Evolutionary conservation across 768 basidiomycete species (phyloP).

Genomic region (Rhizopogon sp.): DNA sequence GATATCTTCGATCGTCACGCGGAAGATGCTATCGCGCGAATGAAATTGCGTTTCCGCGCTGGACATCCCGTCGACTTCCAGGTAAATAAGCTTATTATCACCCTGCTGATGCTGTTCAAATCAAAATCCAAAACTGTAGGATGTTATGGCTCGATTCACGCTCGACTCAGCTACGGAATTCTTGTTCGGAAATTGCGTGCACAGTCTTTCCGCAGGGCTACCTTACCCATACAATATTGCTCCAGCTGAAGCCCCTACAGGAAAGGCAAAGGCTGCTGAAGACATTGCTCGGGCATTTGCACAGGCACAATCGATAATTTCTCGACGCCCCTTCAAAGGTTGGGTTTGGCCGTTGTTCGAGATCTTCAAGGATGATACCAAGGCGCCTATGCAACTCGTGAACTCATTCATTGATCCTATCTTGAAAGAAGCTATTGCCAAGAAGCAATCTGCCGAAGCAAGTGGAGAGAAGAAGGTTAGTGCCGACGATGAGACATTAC

Average conservation of each 20-base stretch:
- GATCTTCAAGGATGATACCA: conserved; percentile 40
- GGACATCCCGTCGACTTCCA: conserved; percentile 59
- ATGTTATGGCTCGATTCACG: conserved; percentile 57
- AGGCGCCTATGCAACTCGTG: conserved; percentile 46
- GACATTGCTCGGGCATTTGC: conserved; percentile 47
- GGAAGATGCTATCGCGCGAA: conserved; percentile 34
- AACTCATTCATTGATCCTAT: conserved; percentile 48
- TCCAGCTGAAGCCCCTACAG: conserved; percentile 12
- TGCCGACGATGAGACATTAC: conserved; percentile 42
- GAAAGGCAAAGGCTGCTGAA: conserved; percentile 29
- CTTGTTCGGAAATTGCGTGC: conserved; percentile 55
- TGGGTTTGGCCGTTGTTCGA: conserved; percentile 53
- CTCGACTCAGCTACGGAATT: conserved; percentile 66
- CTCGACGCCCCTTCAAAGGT: conserved; percentile 37
- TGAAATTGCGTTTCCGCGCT: conserved; percentile 43
- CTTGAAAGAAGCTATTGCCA: conserved; percentile 37
- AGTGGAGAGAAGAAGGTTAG: conserved; percentile 16
- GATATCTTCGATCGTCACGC: conserved; percentile 56
- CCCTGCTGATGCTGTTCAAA: neutral
- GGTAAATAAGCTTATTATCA: conserved; percentile 17
- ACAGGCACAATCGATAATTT: conserved; percentile 39
- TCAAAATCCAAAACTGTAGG: conserved; percentile 25
- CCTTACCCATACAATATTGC: conserved; percentile 45
- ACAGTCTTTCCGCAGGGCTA: conserved; percentile 45
- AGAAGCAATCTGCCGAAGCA: conserved; percentile 25